A percentile compares a stretch with the other conserved stretches of the same genome.
phyloP scores from a whole-genome alignment of 2,329 filamentous ascomycete genomes.

The Beauveria sp. region DNA sequence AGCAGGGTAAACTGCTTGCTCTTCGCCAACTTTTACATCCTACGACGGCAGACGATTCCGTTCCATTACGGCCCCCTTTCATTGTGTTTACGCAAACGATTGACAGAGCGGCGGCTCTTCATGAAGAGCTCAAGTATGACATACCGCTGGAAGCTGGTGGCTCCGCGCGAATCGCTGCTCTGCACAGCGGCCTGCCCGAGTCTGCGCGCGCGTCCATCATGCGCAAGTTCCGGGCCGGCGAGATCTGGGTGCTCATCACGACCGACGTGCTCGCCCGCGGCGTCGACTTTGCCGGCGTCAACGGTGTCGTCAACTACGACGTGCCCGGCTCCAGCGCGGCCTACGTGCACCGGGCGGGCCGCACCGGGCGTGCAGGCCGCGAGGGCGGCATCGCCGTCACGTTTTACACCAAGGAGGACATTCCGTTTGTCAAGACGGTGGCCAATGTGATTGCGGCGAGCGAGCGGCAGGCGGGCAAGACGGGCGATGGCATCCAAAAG shows the following conservation, averaged over 20 bases:
- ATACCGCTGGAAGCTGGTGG: conserved; percentile 85
- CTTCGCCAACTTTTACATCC: conserved; percentile 85
- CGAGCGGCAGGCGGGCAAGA: conserved; percentile 59
- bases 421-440: conserved; percentile 80
- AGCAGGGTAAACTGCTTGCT: conserved; percentile 87
- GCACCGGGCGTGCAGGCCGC: conserved; percentile 81
- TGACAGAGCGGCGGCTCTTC: conserved; percentile 75
- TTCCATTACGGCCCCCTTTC: conserved; percentile 74
- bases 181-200: conserved; percentile 81
- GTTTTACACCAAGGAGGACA: conserved; percentile 91
- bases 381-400: conserved; percentile 87
- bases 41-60: conserved; percentile 45
- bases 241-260: conserved; percentile 94
- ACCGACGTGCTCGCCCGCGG: conserved; percentile 89
- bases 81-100: conserved; percentile 96
- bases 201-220: conserved; percentile 71
- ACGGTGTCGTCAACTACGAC: conserved; percentile 96
- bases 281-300: conserved; percentile 90
- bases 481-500: conserved; percentile 57
- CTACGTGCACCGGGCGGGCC: conserved; percentile 89
- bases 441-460: conserved; percentile 85
- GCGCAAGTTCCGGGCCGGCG: conserved; percentile 80
- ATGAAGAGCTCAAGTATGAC: conserved; percentile 88
- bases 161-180: conserved; percentile 73
- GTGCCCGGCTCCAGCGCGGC: conserved; percentile 83